phyloP scores from a whole-genome alignment of 805 yeast genomes.

The Komagataella populi region DNA sequence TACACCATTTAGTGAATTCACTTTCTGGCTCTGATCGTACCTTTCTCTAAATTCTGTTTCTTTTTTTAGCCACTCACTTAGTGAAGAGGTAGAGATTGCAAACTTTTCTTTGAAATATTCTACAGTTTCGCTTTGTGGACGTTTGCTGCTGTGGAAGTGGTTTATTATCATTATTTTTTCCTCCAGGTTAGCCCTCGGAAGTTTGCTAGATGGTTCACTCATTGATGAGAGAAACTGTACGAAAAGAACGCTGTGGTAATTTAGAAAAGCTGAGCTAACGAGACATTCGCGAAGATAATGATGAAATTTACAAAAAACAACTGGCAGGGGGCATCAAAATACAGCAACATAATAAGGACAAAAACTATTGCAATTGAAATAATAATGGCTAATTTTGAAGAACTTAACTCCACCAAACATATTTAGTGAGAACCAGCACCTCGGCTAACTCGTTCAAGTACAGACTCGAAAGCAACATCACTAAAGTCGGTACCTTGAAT shows the following conservation, averaged over 20 bases:
- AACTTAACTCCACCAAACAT: not conserved
- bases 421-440: constrained; percentile 53
- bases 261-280: not conserved
- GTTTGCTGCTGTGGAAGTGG: constrained; percentile 28
- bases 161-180: constrained; percentile 44
- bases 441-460: constrained; percentile 78
- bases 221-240: not conserved
- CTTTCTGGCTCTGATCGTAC: constrained; percentile 19
- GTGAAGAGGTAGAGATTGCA: constrained; percentile 44
- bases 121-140: constrained; percentile 47
- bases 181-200: constrained; percentile 43
- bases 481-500: constrained; percentile 97
- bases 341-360: not conserved
- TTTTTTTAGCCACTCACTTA: constrained; percentile 47
- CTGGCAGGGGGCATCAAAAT: not conserved
- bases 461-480: constrained; percentile 91
- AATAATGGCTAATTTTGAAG: not conserved
- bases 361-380: constrained; percentile 1
- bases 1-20: constrained; percentile 9
- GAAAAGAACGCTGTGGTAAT: not conserved
- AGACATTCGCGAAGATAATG: not conserved
- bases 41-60: constrained; percentile 36
- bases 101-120: constrained; percentile 33
- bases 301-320: not conserved
- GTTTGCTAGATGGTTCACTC: constrained; percentile 3